A percentile compares a stretch with the other conserved stretches of the same genome.
These are phyloP conservation scores for Stropharia rugosoannulata DNA, from an alignment of 768 basidiomycete species.

Conservation along the genomic window DNA sequence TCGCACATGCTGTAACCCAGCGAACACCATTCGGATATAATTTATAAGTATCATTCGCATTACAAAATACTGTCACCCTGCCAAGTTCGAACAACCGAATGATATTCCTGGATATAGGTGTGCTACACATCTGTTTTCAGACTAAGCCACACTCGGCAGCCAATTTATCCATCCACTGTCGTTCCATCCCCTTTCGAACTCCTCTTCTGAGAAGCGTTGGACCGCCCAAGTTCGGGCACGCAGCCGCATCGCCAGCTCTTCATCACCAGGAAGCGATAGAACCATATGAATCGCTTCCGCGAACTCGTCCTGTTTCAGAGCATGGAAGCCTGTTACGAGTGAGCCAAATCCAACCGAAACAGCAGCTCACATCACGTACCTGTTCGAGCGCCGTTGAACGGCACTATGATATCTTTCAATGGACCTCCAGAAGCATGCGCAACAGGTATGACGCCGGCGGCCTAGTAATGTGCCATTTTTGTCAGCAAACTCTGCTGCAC, in stretches of 20 bases:
- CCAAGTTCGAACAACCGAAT: too few relatives aligned
- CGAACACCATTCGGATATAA: too few relatives aligned
- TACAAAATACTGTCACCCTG: too few relatives aligned
- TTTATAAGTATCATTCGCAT: too few relatives aligned
- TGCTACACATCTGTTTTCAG: too few relatives aligned
- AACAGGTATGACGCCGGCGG: conserved; percentile 90
- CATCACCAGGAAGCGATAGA: conserved; percentile 51
- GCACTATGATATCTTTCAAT: conserved; percentile 86
- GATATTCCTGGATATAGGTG: too few relatives aligned
- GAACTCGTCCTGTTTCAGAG: conserved; percentile 61
- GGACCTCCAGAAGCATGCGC: conserved; percentile 94
- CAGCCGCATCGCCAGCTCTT: conserved; percentile 60
- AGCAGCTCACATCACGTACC: conserved; percentile 35
- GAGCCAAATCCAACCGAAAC: background rate
- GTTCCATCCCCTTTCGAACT: conserved; percentile 79
- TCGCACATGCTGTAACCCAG: too few relatives aligned
- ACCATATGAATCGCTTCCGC: conserved; percentile 65
- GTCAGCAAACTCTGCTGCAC: background rate
- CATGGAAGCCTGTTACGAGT: conserved; percentile 70
- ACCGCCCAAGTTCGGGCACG: conserved; percentile 73
- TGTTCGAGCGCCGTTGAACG: conserved; percentile 67
- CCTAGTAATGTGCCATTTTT: conserved; percentile 44
- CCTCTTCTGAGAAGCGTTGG: conserved; percentile 70
- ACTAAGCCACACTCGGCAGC: conserved; percentile 8
- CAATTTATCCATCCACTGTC: conserved; percentile 55